Base-by-base conservation (phyloP, 2,329 filamentous ascomycete species). In the Xylaria sp. region DNA sequence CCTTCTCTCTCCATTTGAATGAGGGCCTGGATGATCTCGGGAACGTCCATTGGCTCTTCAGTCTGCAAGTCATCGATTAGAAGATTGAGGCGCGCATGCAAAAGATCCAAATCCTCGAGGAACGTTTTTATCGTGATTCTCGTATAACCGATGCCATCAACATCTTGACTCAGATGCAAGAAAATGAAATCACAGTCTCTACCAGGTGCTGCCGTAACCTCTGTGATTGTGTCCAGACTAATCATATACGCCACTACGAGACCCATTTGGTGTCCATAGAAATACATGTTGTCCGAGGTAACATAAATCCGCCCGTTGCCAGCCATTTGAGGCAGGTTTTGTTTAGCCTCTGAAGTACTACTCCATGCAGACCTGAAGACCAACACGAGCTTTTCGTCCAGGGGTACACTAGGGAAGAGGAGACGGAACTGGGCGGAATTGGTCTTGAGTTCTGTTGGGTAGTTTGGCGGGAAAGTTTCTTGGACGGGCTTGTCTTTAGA, bases 371-470 rank as follows among this genome's bases (percentile, higher is more conserved):
- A 95, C 54, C 94, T 89, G 82, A 98, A 98, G 1, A 99, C 96
- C 59, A 98, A 85, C 2, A 98, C 91, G 8, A 97, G 84, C 78
- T 93, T 93, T 76, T 98, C 94, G 21, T 92, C 88, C 35, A 88
- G 84, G 3, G 90, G 87, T 0, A 93, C 92, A 69, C 90, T 88
- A 0, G 95, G 94, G 80, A 99, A 99, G 0, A 99, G 84, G 63
- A 98, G 89, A 8, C 94, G 88, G 78, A 99, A 99, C 77, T 98
- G 96, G 2, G 94, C 92, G 76, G 98, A 93, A 78, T 99, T 97
- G 3, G 92, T 91, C 75, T 87, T 91, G 16, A 98, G 83, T 71
- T 95, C 92, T 0, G 90, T 81, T 0, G 96, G 96, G 78, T 99
- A 99, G 73, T 91, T 88, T 72, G 81, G 84, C 27, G 87, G 94